These are phyloP conservation scores for Melampsora americana DNA, from an alignment of 1,284 basidiomycete species.

Conservation along the genomic window DNA sequence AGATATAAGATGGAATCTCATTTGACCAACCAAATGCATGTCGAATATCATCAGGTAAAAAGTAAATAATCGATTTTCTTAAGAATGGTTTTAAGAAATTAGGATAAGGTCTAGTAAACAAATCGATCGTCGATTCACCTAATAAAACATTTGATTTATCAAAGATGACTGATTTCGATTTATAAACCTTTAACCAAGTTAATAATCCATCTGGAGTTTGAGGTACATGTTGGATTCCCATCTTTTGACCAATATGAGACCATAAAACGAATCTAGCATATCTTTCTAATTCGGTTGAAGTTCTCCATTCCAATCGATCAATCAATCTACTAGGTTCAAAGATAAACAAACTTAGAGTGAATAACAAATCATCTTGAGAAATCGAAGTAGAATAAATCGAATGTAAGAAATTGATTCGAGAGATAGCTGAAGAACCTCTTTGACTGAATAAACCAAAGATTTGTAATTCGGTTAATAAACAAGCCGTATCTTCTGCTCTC, in stretches of 20 bases:
- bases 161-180: neutral
- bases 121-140: neutral
- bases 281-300: neutral
- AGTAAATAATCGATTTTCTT: neutral
- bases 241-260: neutral
- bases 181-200: neutral
- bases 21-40: neutral
- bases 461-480: neutral
- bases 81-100: neutral
- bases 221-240: neutral
- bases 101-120: neutral
- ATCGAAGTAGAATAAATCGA: conserved; percentile 5
- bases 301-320: conserved; percentile 2
- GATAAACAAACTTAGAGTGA: neutral
- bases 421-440: neutral
- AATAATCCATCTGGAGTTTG: neutral
- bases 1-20: neutral
- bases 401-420: conserved; percentile 2
- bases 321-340: neutral
- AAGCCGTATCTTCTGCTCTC: neutral
- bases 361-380: neutral
- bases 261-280: neutral
- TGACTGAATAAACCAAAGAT: neutral
- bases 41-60: neutral
- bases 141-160: neutral